These are phyloP conservation scores for Lycium ferocissimum DNA, from an alignment of 257 asterid species.

Conservation along the genomic window DNA sequence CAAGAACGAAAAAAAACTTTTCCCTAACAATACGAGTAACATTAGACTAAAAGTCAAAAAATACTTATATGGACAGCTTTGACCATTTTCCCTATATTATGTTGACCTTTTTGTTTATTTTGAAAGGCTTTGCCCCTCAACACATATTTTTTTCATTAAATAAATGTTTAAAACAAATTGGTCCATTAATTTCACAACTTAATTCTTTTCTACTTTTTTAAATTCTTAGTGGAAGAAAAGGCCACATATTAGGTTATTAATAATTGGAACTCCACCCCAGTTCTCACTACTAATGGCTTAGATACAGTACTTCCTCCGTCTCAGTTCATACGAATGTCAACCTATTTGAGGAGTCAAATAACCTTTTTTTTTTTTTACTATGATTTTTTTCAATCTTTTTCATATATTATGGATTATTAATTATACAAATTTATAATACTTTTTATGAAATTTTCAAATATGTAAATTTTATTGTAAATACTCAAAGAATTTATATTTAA, in stretches of 20 bases:
- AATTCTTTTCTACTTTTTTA: neutral
- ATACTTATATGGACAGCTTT: neutral
- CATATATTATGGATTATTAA: too few relatives aligned
- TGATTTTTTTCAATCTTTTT: too few relatives aligned
- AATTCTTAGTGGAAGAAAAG: neutral
- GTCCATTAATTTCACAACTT: constrained; percentile 15
- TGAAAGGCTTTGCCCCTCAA: neutral
- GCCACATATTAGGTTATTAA: neutral
- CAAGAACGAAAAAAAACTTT: neutral
- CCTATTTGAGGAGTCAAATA: too few relatives aligned
- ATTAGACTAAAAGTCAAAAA: neutral
- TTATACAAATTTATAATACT: too few relatives aligned
- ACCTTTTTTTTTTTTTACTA: too few relatives aligned
- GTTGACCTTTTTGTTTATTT: neutral
- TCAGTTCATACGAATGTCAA: too few relatives aligned
- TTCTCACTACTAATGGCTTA: constrained; percentile 13
- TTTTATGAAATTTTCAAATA: too few relatives aligned
- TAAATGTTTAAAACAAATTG: neutral
- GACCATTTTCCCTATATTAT: neutral
- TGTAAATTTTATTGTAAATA: too few relatives aligned
- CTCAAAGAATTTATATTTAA: too few relatives aligned
- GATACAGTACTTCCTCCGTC: neutral
- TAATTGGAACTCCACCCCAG: constrained; percentile 11
- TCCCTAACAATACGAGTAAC: neutral
- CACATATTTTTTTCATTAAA: neutral